phyloP scores from a whole-genome alignment of 805 yeast genomes.

The Wickerhamiella siamensis region DNA sequence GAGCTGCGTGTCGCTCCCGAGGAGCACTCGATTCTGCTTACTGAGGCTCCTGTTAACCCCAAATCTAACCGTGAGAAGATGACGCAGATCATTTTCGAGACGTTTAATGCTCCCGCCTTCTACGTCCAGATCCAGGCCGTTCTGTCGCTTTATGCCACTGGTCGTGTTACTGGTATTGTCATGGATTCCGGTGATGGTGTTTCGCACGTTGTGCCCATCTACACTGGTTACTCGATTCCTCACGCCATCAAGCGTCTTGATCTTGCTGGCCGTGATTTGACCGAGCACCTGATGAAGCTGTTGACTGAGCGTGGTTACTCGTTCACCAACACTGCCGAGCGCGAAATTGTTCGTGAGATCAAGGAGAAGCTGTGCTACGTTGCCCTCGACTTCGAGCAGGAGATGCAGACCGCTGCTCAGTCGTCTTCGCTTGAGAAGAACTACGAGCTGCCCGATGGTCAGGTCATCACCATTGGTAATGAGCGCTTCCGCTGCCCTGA shows the following conservation, averaged over 20 bases:
- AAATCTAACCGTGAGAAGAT: slow-evolving; percentile 99
- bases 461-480: slow-evolving; percentile 97
- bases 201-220: slow-evolving; percentile 99
- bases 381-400: slow-evolving; percentile 98
- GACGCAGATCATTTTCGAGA: slow-evolving; percentile 98
- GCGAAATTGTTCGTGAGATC: slow-evolving; percentile 88
- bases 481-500: slow-evolving; percentile 99
- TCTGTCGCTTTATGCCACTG: slow-evolving; percentile 93
- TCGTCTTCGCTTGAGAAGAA: slow-evolving; percentile 96
- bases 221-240: slow-evolving; percentile 98
- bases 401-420: slow-evolving; percentile 97
- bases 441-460: slow-evolving; percentile 99
- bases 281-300: slow-evolving; percentile 97
- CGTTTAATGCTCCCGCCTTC: slow-evolving; percentile 98
- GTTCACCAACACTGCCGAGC: slow-evolving; percentile 97
- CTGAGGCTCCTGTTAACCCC: slow-evolving; percentile 99
- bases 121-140: slow-evolving; percentile 98
- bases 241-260: slow-evolving; percentile 98
- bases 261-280: slow-evolving; percentile 98
- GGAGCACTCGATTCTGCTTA: slow-evolving; percentile 97
- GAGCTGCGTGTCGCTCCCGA: slow-evolving; percentile 99
- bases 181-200: slow-evolving; percentile 99
- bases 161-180: slow-evolving; percentile 99
- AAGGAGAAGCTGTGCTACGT: slow-evolving; percentile 98
- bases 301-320: slow-evolving; percentile 97